Conservation (phyloP, 2,329 filamentous ascomycete genomes). For the Talaromyces funiculosus region DNA sequence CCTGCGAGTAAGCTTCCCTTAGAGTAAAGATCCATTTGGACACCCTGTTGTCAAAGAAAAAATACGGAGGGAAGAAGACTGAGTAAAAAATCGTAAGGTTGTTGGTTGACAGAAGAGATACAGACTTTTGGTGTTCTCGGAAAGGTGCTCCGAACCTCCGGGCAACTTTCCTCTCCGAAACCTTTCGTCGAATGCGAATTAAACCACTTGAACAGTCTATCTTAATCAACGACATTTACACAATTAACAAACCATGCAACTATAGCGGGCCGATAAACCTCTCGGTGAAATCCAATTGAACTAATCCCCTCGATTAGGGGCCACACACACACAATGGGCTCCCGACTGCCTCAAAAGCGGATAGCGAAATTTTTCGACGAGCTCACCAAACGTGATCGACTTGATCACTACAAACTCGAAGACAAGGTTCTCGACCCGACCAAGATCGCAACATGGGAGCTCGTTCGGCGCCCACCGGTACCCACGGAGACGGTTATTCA, state of each 20-base stretch:
- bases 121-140: background rate
- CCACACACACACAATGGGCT: slow-evolving; percentile 3
- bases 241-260: background rate
- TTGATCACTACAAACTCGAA: slow-evolving; percentile 4
- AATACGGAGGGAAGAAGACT: background rate
- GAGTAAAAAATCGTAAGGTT: background rate
- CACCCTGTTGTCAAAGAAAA: too few species aligned
- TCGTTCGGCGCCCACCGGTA: slow-evolving; percentile 32
- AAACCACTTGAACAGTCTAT: background rate
- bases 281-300: background rate
- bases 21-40: too few species aligned
- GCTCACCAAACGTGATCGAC: background rate
- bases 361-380: slow-evolving; percentile 11
- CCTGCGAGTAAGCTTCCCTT: too few species aligned
- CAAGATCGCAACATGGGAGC: slow-evolving; percentile 34
- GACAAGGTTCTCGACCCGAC: slow-evolving; percentile 30
- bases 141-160: background rate
- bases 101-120: too few species aligned
- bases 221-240: background rate
- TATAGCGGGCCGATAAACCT: background rate
- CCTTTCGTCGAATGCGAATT: background rate
- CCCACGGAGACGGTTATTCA: slow-evolving; percentile 35
- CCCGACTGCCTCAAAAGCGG: slow-evolving; percentile 3
- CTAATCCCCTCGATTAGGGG: background rate
- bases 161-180: background rate